Base-by-base conservation (phyloP, 441 rosid genomes). In the Populus trichocarpa region DNA sequence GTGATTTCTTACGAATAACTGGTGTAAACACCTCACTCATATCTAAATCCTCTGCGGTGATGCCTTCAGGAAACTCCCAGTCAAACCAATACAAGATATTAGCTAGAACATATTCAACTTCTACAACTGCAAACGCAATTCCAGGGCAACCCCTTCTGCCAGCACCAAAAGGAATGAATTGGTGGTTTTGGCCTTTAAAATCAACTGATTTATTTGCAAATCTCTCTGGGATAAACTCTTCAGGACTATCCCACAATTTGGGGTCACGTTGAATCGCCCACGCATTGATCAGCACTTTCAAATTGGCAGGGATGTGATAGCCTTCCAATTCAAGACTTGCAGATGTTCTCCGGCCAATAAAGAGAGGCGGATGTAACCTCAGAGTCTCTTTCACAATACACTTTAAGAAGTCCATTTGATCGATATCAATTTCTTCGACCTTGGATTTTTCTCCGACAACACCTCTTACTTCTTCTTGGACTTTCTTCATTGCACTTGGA, bases 191-290 rank as follows among this genome's bases (percentile, higher is more conserved):
- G 35, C 85, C 87, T 61, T 22, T 78, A 22, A 75, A 67, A 69
- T 80, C 84, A 66, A 80, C 35, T 1, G 76, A 35, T n/a, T 13
- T 69, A 14, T 75, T 80, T 46, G 71, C 65, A 68, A 86, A 88
- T 77, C 88, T 86, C 72, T 86, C 87, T 0, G 85, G 87, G 1
- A 75, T 8, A 73, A 86, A 84, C 40, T 79, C 85, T 64, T 84
- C 82, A 66, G 89, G 82, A 3, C 83, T 80, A 28, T 79, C 78
- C 87, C 86, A 81, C 38, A 67, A 30, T 46, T 32, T 42, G 0
- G 89, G 85, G 69, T 88, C 85, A 3, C 86, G 82, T 3, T 83
- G 81, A 4, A 86, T 83, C 33, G 84, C 87, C 88, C 88, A 85
- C 28, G 71, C 73, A 74, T 88, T 86, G 20, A 88, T 81, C 53